Base-by-base conservation (phyloP, 2,329 filamentous ascomycete species). In the Scolecobasidium constrictum region DNA sequence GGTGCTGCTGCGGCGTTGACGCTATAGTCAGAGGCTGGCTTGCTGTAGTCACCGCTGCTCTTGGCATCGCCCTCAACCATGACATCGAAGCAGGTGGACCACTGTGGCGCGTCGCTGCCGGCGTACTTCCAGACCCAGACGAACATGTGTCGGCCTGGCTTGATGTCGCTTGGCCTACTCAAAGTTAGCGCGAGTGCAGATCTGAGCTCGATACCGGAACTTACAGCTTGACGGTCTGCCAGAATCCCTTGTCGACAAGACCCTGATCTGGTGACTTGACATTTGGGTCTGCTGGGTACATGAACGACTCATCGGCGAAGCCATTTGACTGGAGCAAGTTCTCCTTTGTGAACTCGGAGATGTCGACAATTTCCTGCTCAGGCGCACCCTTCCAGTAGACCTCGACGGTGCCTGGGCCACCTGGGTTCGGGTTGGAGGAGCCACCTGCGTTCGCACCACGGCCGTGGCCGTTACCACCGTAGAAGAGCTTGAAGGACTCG, bases 241-340 rank as follows among this genome's bases (percentile, higher is more conserved):
- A 56, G 19, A 54, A 55, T 4, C 54, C 54, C 45, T 55, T 55
- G 20, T 56, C 54, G 22, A 51, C 33, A 35, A 56, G 42, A 5
- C 48, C 48, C 37, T 50, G 35, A 6, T 21, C 26, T 4, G 54
- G 52, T 3, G 33, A 45, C 38, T 44, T 47, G 4, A 55, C 41
- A 11, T 38, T 48, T 11, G 11, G 23, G 12, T 45, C 43, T 18
- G 45, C 47, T 9, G 53, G 54, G 35, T 46, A 52, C 13, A 46
- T 40, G 38, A 55, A 55, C 4, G 48, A 50, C 42, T 54, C 48
- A 4, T 52, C 54, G 9, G 48, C 44, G 36, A 56, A 55, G 1
- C 51, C 53, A 15, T 47, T 47, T 5, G 49, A 40, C 37, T 53
- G 48, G 9, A 56, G 16, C 2, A 48, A 40, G 11, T 50, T 52